Percentiles rank a stretch among this genome's conserved stretches.
Evolutionary conservation across 441 rosid species (phyloP).

Genomic region (Geranium incanum): DNA sequence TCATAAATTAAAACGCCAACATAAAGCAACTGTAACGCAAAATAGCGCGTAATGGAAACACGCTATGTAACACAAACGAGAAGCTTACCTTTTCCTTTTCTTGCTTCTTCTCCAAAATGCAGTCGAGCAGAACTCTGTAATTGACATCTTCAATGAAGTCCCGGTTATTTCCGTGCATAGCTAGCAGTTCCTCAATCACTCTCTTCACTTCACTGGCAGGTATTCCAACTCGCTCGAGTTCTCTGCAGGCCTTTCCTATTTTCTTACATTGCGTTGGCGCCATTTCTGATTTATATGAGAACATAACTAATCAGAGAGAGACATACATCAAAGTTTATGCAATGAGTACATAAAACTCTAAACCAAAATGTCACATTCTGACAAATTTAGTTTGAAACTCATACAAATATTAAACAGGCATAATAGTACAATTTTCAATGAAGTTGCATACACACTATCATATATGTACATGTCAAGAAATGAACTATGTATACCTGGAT

Average conservation of each 20-base stretch:
- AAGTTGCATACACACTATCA: background rate
- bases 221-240: background rate
- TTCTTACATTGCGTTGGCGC: background rate
- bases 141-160: background rate
- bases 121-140: background rate
- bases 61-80: too few relatives aligned
- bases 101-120: background rate
- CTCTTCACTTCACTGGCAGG: background rate
- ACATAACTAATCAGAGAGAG: background rate
- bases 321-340: background rate
- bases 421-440: too few relatives aligned
- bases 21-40: too few relatives aligned
- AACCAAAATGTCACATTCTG: background rate
- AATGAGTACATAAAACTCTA: background rate
- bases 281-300: background rate
- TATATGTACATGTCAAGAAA: background rate
- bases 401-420: too few relatives aligned
- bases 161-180: background rate
- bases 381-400: too few relatives aligned
- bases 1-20: too few relatives aligned
- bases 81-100: background rate
- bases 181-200: background rate
- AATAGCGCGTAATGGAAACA: too few relatives aligned
- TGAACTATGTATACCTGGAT: background rate
- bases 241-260: background rate